Evolutionary conservation across 441 rosid species (phyloP).

Genomic region (Erodium moschatum): DNA sequence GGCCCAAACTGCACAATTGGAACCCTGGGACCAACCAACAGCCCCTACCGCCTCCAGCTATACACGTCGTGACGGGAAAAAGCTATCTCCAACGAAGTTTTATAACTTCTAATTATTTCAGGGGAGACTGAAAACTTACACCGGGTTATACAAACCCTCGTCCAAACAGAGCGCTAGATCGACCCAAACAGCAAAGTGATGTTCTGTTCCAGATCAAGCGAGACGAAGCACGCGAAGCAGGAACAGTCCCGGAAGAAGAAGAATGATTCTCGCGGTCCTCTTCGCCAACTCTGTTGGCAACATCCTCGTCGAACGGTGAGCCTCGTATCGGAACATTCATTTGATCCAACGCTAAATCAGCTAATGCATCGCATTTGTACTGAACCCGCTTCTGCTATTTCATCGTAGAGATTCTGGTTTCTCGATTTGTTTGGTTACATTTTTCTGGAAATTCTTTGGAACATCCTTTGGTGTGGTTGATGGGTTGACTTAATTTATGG

Average conservation of each 20-base stretch:
- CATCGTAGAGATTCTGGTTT: too few species aligned
- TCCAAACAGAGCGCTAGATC: neutral
- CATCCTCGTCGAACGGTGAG: slow-evolving; percentile 72
- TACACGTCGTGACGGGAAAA: too few species aligned
- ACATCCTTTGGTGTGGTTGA: too few species aligned
- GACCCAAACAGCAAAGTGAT: neutral
- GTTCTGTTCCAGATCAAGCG: neutral
- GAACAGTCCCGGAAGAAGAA: neutral
- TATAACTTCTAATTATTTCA: too few species aligned
- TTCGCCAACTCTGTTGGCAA: slow-evolving; percentile 82
- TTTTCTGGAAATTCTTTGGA: too few species aligned
- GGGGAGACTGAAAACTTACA: neutral
- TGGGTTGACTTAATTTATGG: too few species aligned
- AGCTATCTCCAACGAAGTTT: too few species aligned
- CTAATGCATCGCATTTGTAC: neutral
- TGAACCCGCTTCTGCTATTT: too few species aligned
- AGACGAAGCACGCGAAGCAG: neutral
- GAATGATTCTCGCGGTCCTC: slow-evolving; percentile 72
- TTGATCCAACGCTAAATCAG: neutral
- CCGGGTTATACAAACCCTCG: neutral
- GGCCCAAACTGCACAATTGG: too few species aligned
- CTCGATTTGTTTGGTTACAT: too few species aligned
- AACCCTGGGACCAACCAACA: too few species aligned
- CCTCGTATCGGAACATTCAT: slow-evolving; percentile 12
- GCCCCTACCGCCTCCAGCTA: too few species aligned